Conservation (phyloP, 495 filamentous ascomycete species). For the Podospora anserina region DNA sequence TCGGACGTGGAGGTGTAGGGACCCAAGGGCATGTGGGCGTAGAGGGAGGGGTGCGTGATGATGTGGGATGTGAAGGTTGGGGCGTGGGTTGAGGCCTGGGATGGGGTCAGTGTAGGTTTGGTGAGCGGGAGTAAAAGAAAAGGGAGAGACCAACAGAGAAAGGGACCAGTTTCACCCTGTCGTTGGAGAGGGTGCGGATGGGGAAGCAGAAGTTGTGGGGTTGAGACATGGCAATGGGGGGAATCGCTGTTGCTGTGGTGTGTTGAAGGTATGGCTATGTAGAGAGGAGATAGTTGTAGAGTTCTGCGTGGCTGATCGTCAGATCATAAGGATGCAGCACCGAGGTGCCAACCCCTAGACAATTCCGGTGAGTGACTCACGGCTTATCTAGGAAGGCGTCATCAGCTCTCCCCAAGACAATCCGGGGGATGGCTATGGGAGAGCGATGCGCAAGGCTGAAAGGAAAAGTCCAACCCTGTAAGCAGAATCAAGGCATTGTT, state of each 20-base stretch:
- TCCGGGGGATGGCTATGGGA: neutral
- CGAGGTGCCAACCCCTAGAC: too few relatives aligned
- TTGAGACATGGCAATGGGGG: neutral
- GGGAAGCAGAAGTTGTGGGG: slow-evolving; percentile 17
- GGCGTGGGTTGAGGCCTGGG: neutral
- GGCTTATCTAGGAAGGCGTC: neutral
- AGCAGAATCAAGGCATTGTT: neutral
- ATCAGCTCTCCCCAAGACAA: neutral
- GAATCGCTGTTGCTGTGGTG: neutral
- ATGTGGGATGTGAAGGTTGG: neutral
- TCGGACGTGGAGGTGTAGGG: neutral
- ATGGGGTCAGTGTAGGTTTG: too few relatives aligned
- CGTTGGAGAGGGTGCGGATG: slow-evolving; percentile 17
- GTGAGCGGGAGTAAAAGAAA: too few relatives aligned
- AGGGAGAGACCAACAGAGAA: slow-evolving; percentile 9
- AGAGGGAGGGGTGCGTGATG: neutral
- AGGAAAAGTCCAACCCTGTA: neutral
- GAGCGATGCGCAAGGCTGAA: neutral
- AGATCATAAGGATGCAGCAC: too few relatives aligned
- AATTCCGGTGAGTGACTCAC: neutral
- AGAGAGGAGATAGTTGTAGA: neutral
- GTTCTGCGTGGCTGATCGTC: too few relatives aligned
- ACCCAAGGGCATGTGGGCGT: neutral
- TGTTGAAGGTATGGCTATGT: neutral
- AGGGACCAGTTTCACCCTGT: slow-evolving; percentile 20